Base-by-base conservation (phyloP, 208 protist genomes). In the Novymonas esmeraldas region DNA sequence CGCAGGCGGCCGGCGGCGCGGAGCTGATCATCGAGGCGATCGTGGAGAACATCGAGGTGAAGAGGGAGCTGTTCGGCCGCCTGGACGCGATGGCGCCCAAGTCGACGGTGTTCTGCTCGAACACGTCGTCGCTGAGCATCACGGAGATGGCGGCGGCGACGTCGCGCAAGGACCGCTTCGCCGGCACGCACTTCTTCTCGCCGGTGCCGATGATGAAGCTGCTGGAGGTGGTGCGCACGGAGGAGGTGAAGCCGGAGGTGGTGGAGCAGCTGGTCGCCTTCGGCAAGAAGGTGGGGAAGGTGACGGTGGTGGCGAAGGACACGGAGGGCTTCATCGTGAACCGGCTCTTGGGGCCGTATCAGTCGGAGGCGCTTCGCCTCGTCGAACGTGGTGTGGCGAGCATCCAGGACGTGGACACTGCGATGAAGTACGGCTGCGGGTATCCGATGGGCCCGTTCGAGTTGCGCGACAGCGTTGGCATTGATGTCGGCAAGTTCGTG, bases 301-400 rank as follows among this genome's bases (percentile, higher is more conserved):
- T 64, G 0, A 64, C 87, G 0, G 87, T 95, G 14, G 52, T 84
- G 18, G 77, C 82, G 36, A 89, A 84, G 62, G 93, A 97, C 76
- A 95, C 88, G 3, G 78, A 82, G 24, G 94, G 94, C 29, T 97
- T 96, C 61, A 90, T 96, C 70, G 94, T 95, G 29, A 97, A 97
- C 77, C 87, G 91, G 18, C 80, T 97, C 1, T 82, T 97, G 6
- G 73, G 95, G 5, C 91, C 91, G 10, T 93, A 89, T 66, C 68
- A 92, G 54, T 26, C 90, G 28, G 88, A 96, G 72, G 91, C 91
- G 29, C 68, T 79, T 33, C 78, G 81, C 31, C 81, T 96, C 10
- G 74, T 94, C 22, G 93, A 96, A 64, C 77, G 87, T 31, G 93
- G 89, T 18, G 86, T 91, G 16, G 89, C 88, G 9, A 85, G 66